Evolutionary conservation across 2,329 filamentous ascomycete genomes (phyloP), one percentile per base, ranked within the genome.

Genomic region (Fusarium subtropicale): DNA sequence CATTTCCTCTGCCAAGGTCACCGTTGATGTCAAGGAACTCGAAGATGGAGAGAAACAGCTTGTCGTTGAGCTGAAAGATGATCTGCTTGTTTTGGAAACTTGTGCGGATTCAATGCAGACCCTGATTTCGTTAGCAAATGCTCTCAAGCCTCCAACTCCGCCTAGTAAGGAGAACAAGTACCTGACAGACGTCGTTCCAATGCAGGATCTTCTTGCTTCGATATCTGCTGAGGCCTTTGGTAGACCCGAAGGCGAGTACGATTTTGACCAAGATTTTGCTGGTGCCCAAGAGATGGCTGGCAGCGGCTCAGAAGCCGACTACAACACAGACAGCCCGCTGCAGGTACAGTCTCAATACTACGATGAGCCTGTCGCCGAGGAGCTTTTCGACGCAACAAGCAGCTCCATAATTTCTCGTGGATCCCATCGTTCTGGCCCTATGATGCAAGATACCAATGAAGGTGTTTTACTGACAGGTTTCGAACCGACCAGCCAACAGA

Each of bases 71-170:
- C 82, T 98, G 47, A 89, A 89, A 64, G 94, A 97, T 74, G 91
- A 97, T 69, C 85, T 99, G 2, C 84, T 99, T 55, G 90, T 99
- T 34, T 82, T 99, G 9, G 96, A 99, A 79, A 97, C 94, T 1
- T 99, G 97, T 75, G 96, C 96, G 31, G 96, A 99, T 79, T 99
- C 96, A 3, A 98, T 94, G 0, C 94, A 97, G 77, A 99, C 96
- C 0, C 85, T 99, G 16, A 91, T 97, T 54, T 86, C 87, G 3
- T 86, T 97, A 42, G 81, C 94, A 18, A 93, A 92, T 74, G 94
- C 91, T 1, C 84, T 99, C 7, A 89, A 90, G 38, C 96, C 95
- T 7, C 95, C 96, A 2, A 90, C 89, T 10, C 91, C 94, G 1
- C 93, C 94, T 2, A 95, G 88, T 74, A 93, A 91, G 65, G 90